Percentiles rank a stretch among this genome's conserved stretches.
phyloP scores from a whole-genome alignment of 345 rosid species.

The Camelina hispida region DNA sequence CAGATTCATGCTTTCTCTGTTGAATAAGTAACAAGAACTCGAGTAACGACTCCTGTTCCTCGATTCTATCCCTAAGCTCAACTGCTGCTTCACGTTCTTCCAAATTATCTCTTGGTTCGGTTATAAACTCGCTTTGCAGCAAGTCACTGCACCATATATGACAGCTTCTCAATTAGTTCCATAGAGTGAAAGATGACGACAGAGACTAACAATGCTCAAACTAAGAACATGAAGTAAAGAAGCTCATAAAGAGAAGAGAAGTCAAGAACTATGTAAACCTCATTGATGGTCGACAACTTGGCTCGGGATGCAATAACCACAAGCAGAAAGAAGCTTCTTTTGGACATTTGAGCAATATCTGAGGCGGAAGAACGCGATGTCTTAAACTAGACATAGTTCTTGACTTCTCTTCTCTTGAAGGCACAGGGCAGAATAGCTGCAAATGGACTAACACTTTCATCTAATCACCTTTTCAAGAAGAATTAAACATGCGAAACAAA shows the following conservation, averaged over 20 bases:
- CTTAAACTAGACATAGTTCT: constrained; percentile 90
- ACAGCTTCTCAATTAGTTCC: not conserved
- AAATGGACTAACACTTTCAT: constrained; percentile 43
- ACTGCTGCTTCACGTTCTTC: constrained; percentile 91
- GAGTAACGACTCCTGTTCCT: constrained; percentile 84
- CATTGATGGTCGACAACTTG: constrained; percentile 76
- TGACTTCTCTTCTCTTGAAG: constrained; percentile 75
- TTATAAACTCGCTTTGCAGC: constrained; percentile 80
- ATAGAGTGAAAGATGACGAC: not conserved
- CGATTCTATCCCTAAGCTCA: constrained; percentile 74
- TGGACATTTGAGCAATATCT: constrained; percentile 78
- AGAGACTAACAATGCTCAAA: constrained; percentile 15
- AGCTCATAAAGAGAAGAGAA: too few relatives aligned
- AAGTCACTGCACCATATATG: constrained; percentile 60
- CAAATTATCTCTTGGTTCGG: constrained; percentile 70
- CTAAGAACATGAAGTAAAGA: not conserved
- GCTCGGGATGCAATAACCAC: constrained; percentile 94
- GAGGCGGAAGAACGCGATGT: constrained; percentile 97
- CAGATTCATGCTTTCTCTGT: constrained; percentile 77
- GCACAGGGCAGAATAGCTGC: constrained; percentile 72
- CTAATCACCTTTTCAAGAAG: constrained; percentile 42
- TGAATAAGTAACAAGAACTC: constrained; percentile 81
- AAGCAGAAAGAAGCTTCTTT: constrained; percentile 96
- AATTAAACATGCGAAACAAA: not conserved
- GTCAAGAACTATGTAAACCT: constrained; percentile 50